phyloP scores from a whole-genome alignment of 1,284 basidiomycete genomes.

The Cryptococcus sp. region DNA sequence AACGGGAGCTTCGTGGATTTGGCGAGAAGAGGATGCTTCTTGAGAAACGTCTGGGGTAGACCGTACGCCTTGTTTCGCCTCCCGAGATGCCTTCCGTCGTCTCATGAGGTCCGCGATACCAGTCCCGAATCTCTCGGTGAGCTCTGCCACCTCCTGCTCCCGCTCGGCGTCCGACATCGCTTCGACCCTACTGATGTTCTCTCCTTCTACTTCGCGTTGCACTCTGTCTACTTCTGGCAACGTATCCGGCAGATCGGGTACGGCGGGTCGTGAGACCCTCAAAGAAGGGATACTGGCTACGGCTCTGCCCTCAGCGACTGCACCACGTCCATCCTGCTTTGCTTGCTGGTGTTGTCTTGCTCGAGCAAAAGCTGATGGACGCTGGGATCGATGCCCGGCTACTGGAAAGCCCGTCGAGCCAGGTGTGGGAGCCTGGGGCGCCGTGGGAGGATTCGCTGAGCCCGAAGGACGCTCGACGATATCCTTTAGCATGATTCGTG shows the following conservation, averaged over 20 bases:
- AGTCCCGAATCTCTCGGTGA: constrained; percentile 66
- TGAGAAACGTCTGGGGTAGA: background rate
- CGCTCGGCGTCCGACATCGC: constrained; percentile 64
- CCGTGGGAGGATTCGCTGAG: constrained; percentile 3
- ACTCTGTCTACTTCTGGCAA: constrained; percentile 15
- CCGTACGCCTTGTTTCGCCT: background rate
- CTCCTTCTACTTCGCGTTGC: constrained; percentile 24
- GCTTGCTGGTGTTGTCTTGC: constrained; percentile 16
- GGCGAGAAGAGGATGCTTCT: background rate
- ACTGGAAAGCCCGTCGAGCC: constrained; percentile 19
- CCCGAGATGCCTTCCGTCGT: constrained; percentile 58
- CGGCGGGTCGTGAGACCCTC: background rate
- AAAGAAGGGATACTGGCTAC: constrained; percentile 16
- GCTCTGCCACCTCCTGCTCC: constrained; percentile 62
- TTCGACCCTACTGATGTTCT: constrained; percentile 56
- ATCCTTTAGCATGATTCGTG: constrained; percentile 30
- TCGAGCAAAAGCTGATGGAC: constrained; percentile 21
- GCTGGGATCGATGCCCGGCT: constrained; percentile 19
- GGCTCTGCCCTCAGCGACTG: constrained; percentile 13
- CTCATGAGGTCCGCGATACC: constrained; percentile 63
- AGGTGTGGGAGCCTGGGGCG: constrained; percentile 9
- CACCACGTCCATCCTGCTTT: constrained; percentile 7
- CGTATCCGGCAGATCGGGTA: background rate
- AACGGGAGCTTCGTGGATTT: background rate
- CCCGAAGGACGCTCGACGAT: constrained; percentile 33